Evolutionary conservation across 2,329 filamentous ascomycete genomes (phyloP).

Genomic region (Arthroderma sp.): DNA sequence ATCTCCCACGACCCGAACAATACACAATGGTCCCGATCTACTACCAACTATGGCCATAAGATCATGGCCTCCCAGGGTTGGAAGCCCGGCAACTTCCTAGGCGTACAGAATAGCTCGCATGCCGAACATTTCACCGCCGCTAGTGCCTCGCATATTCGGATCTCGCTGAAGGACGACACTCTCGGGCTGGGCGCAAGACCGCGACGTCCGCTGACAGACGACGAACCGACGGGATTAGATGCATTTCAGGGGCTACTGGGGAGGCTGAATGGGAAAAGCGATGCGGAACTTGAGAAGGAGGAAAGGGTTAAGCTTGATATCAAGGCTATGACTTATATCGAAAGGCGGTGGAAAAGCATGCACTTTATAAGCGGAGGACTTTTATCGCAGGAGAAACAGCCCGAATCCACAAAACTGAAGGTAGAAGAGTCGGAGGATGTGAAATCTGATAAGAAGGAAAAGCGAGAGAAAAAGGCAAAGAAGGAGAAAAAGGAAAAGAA

Average conservation of each 20-base stretch:
- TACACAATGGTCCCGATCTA: conserved; percentile 77
- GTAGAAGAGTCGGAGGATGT: not conserved
- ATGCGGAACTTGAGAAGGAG: conserved; percentile 58
- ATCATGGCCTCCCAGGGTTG: conserved; percentile 83
- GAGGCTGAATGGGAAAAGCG: conserved; percentile 74
- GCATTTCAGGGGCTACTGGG: conserved; percentile 78
- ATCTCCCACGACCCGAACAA: conserved; percentile 91
- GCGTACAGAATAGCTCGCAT: conserved; percentile 62
- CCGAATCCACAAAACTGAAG: too few relatives aligned
- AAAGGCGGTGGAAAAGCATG: conserved; percentile 64
- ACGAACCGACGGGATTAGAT: conserved; percentile 68
- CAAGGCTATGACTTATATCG: conserved; percentile 60
- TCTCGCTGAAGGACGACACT: conserved; percentile 78
- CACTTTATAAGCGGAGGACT: conserved; percentile 80
- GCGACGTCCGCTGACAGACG: conserved; percentile 52
- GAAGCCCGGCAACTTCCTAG: conserved; percentile 72
- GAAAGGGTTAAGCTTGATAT: conserved; percentile 54
- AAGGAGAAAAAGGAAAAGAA: conserved; percentile 13
- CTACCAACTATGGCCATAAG: conserved; percentile 71
- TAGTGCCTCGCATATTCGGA: conserved; percentile 73
- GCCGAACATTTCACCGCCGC: conserved; percentile 64
- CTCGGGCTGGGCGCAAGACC: conserved; percentile 75
- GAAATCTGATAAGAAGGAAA: conserved; percentile 8
- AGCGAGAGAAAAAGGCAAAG: conserved; percentile 18
- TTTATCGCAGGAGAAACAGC: conserved; percentile 43